Conservation (phyloP, 2,329 filamentous ascomycete species). For the Colletotrichum australisinense region DNA sequence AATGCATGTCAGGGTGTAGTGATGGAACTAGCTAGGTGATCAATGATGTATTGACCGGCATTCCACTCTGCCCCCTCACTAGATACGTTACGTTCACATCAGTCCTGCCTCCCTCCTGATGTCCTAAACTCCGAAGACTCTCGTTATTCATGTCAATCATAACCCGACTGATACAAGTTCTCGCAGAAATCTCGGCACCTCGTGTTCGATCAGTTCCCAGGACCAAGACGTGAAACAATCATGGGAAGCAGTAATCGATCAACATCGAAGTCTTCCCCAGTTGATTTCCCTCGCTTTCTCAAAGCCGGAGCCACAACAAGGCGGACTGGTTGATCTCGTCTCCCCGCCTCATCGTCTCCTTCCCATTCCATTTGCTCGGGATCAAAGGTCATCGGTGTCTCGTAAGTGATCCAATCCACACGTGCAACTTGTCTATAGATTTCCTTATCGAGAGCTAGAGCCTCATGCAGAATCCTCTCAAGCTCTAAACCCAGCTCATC, state of each 20-base stretch:
- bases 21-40: no score
- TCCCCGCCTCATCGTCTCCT: background rate
- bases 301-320: background rate
- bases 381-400: background rate
- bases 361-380: background rate
- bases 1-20: no score
- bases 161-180: no score
- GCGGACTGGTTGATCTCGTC: background rate
- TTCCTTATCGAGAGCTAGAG: background rate
- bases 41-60: no score
- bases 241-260: background rate
- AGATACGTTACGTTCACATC: no score
- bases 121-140: no score
- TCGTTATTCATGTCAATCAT: no score
- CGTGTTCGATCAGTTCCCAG: background rate
- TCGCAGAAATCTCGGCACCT: no score
- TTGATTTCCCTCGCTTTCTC: background rate
- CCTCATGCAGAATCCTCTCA: background rate
- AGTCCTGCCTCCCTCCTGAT: no score
- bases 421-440: background rate
- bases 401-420: background rate
- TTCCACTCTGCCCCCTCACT: no score
- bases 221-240: background rate
- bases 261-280: background rate
- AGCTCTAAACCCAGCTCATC: background rate